These are phyloP conservation scores for Boletus subcaerulescens DNA, from an alignment of 768 basidiomycete genomes.

Conservation along the genomic window DNA sequence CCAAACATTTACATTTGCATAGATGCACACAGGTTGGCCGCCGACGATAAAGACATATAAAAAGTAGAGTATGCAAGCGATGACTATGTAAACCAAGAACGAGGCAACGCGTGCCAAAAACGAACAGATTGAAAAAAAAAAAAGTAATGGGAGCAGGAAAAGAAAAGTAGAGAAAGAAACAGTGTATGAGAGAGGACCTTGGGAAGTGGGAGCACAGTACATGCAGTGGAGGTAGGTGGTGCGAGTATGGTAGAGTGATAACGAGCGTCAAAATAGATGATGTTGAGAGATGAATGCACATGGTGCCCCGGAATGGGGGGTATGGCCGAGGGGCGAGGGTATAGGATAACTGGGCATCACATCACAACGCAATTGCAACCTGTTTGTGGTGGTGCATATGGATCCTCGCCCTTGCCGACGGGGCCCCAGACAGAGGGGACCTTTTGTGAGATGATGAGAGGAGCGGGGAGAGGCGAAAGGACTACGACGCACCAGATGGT, in stretches of 20 bases:
- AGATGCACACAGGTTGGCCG: conserved; percentile 23
- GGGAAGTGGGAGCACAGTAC: conserved; percentile 12
- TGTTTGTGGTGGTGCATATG: conserved; percentile 80
- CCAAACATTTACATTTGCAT: conserved; percentile 31
- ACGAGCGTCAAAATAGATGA: conserved; percentile 30
- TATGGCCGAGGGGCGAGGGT: conserved; percentile 34
- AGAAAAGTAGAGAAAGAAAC: not conserved
- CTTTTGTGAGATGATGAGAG: conserved; percentile 35
- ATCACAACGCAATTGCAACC: conserved; percentile 73
- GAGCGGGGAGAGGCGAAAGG: not conserved
- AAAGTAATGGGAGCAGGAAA: not conserved
- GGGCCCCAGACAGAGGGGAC: conserved; percentile 95
- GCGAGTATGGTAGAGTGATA: conserved; percentile 26
- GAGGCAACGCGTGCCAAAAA: not conserved
- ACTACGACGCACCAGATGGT: conserved; percentile 67
- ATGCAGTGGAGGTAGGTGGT: conserved; percentile 25
- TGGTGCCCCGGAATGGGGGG: conserved; percentile 21
- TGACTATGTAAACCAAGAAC: conserved; percentile 22
- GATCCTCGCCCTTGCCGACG: conserved; percentile 85
- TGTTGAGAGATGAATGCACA: conserved; percentile 17
- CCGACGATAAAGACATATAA: conserved; percentile 36
- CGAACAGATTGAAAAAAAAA: not conserved
- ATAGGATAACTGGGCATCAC: conserved; percentile 43
- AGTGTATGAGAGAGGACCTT: conserved; percentile 5
- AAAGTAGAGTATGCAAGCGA: conserved; percentile 24